Evolutionary conservation across 148 eudicot genomes (phyloP).

Genomic region (Fagopyrum tataricum): DNA sequence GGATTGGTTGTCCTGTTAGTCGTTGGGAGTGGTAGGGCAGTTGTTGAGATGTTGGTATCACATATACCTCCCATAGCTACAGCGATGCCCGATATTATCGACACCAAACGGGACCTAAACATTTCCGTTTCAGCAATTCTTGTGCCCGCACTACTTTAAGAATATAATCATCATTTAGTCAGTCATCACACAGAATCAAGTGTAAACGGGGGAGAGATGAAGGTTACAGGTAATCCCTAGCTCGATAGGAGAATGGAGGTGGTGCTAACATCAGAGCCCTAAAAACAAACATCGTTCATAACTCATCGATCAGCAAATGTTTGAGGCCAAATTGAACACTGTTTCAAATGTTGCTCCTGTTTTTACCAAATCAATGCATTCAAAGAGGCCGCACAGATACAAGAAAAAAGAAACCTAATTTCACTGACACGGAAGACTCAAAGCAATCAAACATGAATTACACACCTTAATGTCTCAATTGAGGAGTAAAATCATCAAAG

Average conservation of each 20-base stretch:
- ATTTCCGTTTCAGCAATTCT: neutral
- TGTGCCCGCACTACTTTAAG: neutral
- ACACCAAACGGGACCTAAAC: too few relatives aligned
- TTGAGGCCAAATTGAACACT: too few relatives aligned
- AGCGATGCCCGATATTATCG: too few relatives aligned
- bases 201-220: neutral
- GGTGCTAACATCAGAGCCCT: conserved; percentile 1
- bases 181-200: neutral
- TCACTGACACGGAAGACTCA: neutral
- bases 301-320: too few relatives aligned
- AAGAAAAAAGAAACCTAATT: neutral
- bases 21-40: too few relatives aligned
- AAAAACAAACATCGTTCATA: neutral
- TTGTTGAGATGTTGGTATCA: too few relatives aligned
- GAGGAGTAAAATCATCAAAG: neutral
- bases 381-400: neutral
- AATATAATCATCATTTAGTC: too few relatives aligned
- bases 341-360: neutral
- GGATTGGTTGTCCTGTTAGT: too few relatives aligned
- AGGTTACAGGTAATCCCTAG: neutral
- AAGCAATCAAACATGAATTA: neutral
- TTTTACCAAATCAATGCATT: neutral
- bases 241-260: neutral
- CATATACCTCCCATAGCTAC: too few relatives aligned
- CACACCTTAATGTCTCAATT: conserved; percentile 4